A percentile compares a stretch with the other conserved stretches of the same genome.
Conservation (phyloP, 106 monocot species). For the Iris macrosiphon region DNA sequence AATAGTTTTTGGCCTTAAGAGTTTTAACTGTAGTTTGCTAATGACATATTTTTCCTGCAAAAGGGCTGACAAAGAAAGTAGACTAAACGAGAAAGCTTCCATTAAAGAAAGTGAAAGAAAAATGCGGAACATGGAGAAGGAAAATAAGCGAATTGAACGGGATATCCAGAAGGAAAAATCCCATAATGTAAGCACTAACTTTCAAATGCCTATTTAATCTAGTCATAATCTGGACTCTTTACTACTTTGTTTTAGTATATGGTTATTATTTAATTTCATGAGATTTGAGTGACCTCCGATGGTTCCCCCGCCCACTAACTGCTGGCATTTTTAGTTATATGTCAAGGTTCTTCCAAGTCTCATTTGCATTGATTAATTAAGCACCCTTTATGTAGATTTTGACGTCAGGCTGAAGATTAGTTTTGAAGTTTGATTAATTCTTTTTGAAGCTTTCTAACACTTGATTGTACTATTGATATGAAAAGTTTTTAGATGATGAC, state of each 20-base stretch:
- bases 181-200: constrained; percentile 57
- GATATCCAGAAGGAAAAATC: constrained; percentile 57
- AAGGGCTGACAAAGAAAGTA: constrained; percentile 61
- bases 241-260: no score
- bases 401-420: no score
- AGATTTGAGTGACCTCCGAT: constrained; percentile 26
- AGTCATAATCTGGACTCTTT: constrained; percentile 14
- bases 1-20: background rate
- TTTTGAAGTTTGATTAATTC: no score
- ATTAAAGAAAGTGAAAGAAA: constrained; percentile 50
- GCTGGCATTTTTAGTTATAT: constrained; percentile 42
- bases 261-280: no score
- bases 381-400: no score
- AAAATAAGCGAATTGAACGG: constrained; percentile 54
- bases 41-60: constrained; percentile 1
- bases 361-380: no score
- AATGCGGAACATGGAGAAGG: constrained; percentile 43
- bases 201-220: constrained; percentile 32
- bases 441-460: no score
- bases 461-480: no score
- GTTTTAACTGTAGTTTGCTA: background rate
- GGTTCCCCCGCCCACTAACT: constrained; percentile 44
- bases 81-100: constrained; percentile 53
- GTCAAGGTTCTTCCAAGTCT: background rate
- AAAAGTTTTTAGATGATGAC: no score